Evolutionary conservation across 192 early-diverging fungal genomes (phyloP).

Genomic region (Podila verticillata): DNA sequence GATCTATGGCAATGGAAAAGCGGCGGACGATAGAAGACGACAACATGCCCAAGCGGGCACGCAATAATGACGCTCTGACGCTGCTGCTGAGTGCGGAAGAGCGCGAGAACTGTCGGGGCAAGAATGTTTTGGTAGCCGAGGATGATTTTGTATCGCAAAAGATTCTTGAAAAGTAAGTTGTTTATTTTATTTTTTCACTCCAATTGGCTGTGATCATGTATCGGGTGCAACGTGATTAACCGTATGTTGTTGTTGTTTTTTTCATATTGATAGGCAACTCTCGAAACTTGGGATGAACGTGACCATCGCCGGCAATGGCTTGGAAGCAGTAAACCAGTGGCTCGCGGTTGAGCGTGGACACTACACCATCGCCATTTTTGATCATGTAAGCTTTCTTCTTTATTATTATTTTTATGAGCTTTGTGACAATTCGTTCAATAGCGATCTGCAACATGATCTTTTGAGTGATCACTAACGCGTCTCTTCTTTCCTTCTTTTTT

Average conservation of each 20-base stretch:
- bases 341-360: slow-evolving; percentile 26
- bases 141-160: slow-evolving; percentile 49
- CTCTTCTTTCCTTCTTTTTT: not conserved
- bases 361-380: slow-evolving; percentile 49
- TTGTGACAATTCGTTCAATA: not conserved
- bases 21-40: not conserved
- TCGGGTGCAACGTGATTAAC: not conserved
- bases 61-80: slow-evolving; percentile 43
- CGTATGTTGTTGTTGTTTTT: not conserved
- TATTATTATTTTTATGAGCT: not conserved
- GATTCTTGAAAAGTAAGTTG: slow-evolving; percentile 43
- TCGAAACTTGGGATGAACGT: slow-evolving; percentile 49
- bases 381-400: slow-evolving; percentile 29
- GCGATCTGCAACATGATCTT: not conserved
- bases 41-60: slow-evolving; percentile 23
- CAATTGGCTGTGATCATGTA: too few species aligned
- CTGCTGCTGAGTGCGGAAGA: slow-evolving; percentile 25
- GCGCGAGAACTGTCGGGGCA: slow-evolving; percentile 27
- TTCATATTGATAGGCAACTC: slow-evolving; percentile 37
- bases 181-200: not conserved
- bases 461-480: not conserved
- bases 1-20: not conserved
- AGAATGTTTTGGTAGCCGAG: slow-evolving; percentile 46
- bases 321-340: slow-evolving; percentile 37
- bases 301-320: slow-evolving; percentile 46